Evolutionary conservation across 2,329 filamentous ascomycete genomes (phyloP).

Genomic region (Dryadomyces quercus-mongolicae): DNA sequence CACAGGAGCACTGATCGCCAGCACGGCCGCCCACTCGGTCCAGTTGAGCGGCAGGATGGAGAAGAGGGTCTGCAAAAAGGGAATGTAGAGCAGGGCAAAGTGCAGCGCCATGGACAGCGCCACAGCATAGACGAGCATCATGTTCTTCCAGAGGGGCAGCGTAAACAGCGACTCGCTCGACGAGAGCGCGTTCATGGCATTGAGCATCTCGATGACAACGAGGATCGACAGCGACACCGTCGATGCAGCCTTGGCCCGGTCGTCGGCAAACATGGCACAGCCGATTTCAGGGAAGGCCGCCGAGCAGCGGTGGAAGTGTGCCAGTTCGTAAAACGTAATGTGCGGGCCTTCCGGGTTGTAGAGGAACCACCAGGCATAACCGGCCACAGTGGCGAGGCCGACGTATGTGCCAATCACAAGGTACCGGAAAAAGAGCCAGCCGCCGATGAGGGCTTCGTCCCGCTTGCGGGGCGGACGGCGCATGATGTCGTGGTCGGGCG

Average conservation of each 20-base stretch:
- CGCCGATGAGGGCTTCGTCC: constrained; percentile 82
- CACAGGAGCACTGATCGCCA: constrained; percentile 80
- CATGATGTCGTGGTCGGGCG: constrained; percentile 98
- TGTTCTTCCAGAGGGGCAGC: constrained; percentile 93
- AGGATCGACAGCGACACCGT: constrained; percentile 86
- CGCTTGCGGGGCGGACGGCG: constrained; percentile 80
- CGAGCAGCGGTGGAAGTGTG: constrained; percentile 89
- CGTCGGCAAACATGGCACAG: constrained; percentile 81
- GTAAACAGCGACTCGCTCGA: constrained; percentile 91
- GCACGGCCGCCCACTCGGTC: constrained; percentile 85
- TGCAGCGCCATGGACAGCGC: constrained; percentile 85
- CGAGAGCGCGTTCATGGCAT: constrained; percentile 95
- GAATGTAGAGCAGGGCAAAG: constrained; percentile 86
- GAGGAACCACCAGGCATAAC: constrained; percentile 99
- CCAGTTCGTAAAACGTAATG: constrained; percentile 79
- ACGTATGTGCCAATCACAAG: constrained; percentile 94
- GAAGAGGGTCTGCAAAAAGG: constrained; percentile 79
- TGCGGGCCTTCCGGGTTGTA: constrained; percentile 83
- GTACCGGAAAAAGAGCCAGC: constrained; percentile 97
- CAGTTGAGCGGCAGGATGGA: constrained; percentile 78
- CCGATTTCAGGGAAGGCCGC: constrained; percentile 77
- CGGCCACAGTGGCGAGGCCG: constrained; percentile 84
- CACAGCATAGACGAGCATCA: constrained; percentile 96
- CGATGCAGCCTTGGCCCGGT: constrained; percentile 78
- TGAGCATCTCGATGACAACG: constrained; percentile 98